phyloP scores from a whole-genome alignment of 2,329 filamentous ascomycete species.

The Waltergamsia citrina region DNA sequence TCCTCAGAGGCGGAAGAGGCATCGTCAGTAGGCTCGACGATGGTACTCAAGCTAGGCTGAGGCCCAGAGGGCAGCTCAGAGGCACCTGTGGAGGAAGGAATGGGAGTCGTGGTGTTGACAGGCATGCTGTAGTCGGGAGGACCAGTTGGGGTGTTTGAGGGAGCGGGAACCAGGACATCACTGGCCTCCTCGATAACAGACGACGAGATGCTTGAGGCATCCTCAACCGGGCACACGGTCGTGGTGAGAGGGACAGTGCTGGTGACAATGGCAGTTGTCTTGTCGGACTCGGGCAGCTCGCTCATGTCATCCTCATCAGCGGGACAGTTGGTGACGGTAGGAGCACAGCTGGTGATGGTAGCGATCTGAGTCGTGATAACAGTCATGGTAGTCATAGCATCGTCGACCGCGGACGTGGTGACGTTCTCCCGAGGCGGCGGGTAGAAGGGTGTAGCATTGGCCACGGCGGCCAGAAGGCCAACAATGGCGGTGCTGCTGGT shows the following conservation, averaged over 20 bases:
- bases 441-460: conserved; percentile 26
- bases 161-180: conserved; percentile 17
- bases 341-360: conserved; percentile 48
- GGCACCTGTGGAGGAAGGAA: conserved; percentile 2
- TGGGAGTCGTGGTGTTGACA: conserved; percentile 1
- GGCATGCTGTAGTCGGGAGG: conserved; percentile 1
- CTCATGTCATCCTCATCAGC: conserved; percentile 21
- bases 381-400: conserved; percentile 27
- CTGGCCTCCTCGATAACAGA: conserved; percentile 24
- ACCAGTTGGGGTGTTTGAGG: conserved; percentile 1
- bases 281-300: conserved; percentile 22
- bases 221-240: conserved; percentile 35
- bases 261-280: conserved; percentile 21
- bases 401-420: conserved; percentile 8
- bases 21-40: no score
- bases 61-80: conserved; percentile 1
- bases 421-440: conserved; percentile 9
- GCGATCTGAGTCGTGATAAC: conserved; percentile 44
- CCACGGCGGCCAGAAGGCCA: conserved; percentile 34
- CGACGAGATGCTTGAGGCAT: conserved; percentile 28
- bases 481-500: conserved; percentile 27
- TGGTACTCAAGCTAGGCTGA: no score
- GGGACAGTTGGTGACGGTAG: conserved; percentile 49
- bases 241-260: conserved; percentile 28
- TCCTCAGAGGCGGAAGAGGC: not conserved